Evolutionary conservation across 108 stramenopile species (phyloP).

Genomic region (Conticribra weissflogii): DNA sequence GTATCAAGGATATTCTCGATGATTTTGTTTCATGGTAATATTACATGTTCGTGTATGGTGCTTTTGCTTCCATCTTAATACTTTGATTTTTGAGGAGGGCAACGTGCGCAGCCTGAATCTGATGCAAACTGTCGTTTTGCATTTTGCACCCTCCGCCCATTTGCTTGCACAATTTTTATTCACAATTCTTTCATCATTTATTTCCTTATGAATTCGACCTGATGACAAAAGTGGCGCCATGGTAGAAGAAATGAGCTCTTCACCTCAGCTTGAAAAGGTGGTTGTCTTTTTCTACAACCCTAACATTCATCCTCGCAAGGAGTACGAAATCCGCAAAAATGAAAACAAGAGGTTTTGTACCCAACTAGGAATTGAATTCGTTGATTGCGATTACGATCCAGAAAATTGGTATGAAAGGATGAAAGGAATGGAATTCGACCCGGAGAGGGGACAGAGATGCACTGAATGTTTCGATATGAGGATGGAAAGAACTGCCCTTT

Average conservation of each 20-base stretch:
- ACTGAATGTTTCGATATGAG: conserved; percentile 73
- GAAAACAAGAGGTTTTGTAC: conserved; percentile 56
- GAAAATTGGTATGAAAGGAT: conserved; percentile 55
- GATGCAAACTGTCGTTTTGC: no score
- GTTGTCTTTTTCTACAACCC: conserved; percentile 75
- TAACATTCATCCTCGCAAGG: conserved; percentile 64
- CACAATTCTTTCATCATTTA: not conserved
- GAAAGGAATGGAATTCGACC: conserved; percentile 66
- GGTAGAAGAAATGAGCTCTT: conserved; percentile 66
- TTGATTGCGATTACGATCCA: conserved; percentile 65
- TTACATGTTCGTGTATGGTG: not conserved
- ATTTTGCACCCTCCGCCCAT: not conserved
- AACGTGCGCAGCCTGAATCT: no score
- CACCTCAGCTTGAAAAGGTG: conserved; percentile 40
- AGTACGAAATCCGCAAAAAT: conserved; percentile 62
- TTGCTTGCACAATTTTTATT: no score
- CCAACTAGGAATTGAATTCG: conserved; percentile 54
- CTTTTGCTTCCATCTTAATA: not conserved
- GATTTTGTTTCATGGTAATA: not conserved
- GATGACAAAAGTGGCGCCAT: conserved; percentile 52
- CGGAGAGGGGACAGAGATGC: conserved; percentile 60
- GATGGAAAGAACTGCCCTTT: conserved; percentile 65
- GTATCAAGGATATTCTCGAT: not conserved
- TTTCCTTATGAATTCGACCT: not conserved
- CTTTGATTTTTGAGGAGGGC: no score